Conservation (phyloP, 768 basidiomycete genomes). For the Rhodosporidiobolus sp. region DNA sequence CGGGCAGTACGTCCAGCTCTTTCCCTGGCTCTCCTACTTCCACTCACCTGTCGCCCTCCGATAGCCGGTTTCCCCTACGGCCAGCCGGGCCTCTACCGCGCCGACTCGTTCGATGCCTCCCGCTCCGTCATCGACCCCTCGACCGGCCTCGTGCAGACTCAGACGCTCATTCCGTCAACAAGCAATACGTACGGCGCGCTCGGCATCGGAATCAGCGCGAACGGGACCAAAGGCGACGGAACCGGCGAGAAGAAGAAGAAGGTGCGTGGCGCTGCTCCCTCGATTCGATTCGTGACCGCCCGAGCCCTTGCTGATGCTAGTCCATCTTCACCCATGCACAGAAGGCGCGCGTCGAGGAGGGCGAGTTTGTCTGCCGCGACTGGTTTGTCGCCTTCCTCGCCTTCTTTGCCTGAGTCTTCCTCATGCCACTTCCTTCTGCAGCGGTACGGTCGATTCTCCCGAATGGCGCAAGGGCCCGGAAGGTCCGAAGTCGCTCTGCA, state of each 20-base stretch:
- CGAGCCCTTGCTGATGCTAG: background rate
- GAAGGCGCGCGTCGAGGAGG: constrained; percentile 40
- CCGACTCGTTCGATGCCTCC: constrained; percentile 12
- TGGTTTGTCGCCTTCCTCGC: constrained; percentile 51
- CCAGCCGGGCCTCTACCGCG: constrained; percentile 20
- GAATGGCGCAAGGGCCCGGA: constrained; percentile 97
- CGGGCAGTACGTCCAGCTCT: background rate
- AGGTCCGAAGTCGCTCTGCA: constrained; percentile 95
- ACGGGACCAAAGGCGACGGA: constrained; percentile 29
- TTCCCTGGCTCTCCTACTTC: background rate
- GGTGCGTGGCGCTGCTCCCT: background rate
- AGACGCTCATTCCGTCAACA: constrained; percentile 37
- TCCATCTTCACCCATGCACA: background rate
- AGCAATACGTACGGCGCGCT: constrained; percentile 44
- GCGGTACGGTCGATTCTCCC: constrained; percentile 88
- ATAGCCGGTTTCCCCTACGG: constrained; percentile 19
- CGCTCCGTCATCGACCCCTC: constrained; percentile 32
- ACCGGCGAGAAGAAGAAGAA: constrained; percentile 42
- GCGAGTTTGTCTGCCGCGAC: constrained; percentile 45
- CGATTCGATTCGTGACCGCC: no score
- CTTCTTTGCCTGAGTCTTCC: no score
- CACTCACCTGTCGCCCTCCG: background rate
- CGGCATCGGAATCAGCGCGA: constrained; percentile 41
- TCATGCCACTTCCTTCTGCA: background rate
- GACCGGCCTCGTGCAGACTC: constrained; percentile 33